A percentile compares a stretch with the other conserved stretches of the same genome.
phyloP scores from a whole-genome alignment of 2,329 filamentous ascomycete genomes.

The Talaromyces pinophilus region DNA sequence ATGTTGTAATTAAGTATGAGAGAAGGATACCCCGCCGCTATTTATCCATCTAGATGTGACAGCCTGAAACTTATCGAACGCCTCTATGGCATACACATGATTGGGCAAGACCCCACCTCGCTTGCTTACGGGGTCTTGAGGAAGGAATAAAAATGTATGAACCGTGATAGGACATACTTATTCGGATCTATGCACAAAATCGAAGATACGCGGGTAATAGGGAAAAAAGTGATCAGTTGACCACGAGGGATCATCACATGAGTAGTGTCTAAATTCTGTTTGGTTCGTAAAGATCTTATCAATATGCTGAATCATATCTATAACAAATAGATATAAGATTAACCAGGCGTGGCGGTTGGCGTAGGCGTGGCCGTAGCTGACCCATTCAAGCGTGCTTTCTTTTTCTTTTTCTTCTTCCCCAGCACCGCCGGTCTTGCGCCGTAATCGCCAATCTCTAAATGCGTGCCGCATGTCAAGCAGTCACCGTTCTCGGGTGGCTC shows the following conservation, averaged over 20 bases:
- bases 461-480: slow-evolving; percentile 82
- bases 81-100: slow-evolving; percentile 6
- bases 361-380: slow-evolving; percentile 61
- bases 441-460: slow-evolving; percentile 73
- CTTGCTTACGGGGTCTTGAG: not conserved
- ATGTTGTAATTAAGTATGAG: not conserved
- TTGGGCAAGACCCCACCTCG: slow-evolving; percentile 16
- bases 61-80: not conserved
- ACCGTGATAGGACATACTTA: not conserved
- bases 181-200: not conserved
- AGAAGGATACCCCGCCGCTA: slow-evolving; percentile 7
- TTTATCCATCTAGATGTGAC: slow-evolving; percentile 13
- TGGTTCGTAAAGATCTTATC: not conserved
- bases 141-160: not conserved
- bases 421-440: slow-evolving; percentile 76
- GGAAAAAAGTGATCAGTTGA: slow-evolving; percentile 1
- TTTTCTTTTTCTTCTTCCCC: slow-evolving; percentile 72
- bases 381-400: slow-evolving; percentile 59
- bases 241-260: not conserved
- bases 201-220: not conserved
- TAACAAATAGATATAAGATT: not conserved
- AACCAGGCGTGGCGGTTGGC: slow-evolving; percentile 50
- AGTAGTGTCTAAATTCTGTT: not conserved
- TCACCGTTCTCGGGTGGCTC: slow-evolving; percentile 62
- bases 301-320: not conserved